Base-by-base conservation (phyloP, 805 yeast species). In the Pichia nakasei region DNA sequence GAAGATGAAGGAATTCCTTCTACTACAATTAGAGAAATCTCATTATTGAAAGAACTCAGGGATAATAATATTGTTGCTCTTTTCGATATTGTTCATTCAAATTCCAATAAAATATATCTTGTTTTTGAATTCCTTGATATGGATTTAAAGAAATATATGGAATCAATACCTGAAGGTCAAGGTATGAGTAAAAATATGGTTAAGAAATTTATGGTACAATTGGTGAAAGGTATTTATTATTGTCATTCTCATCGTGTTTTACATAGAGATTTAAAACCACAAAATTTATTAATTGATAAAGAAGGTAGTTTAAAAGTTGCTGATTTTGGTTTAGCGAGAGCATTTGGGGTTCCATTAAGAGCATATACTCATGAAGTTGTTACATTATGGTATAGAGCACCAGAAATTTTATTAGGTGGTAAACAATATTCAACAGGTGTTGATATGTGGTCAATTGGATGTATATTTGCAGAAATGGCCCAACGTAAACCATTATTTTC, bases 1-100 rank as follows among this genome's bases (percentile, higher is more conserved):
- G 98, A 93, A 63, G 95, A 87, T 63, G 98, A 93, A 63, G 98
- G 98, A 18, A 97, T 94, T 20, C 98, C 98, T 2, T 88, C 97
- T 2, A 93, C 98, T 0, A 97, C 98, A 6, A 93, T 93, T 47
- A 75, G 98, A 55, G 98, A 93, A 61, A 93, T 93, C 54, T 91
- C 97, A 2, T 72, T 93, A 38, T 74, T 93, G 64, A 91, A 93
- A 62, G 98, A 93, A 61, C 74, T 93, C 73, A 78, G 86, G 51
- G 96, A 93, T 65, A 95, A 87, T 48, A 88, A 91, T 64, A 89
- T 91, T 42, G 97, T 93, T 21, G 72, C 95, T 38, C 72, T 93
- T 36, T 86, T 82, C 63, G 96, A 93, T 64, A 93, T 93, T 51
- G 94, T 93, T 49, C 98, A 93, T 63, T 84, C 96, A 2, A 97